phyloP scores from a whole-genome alignment of 2,329 filamentous ascomycete genomes.

The Claviceps sorghi region DNA sequence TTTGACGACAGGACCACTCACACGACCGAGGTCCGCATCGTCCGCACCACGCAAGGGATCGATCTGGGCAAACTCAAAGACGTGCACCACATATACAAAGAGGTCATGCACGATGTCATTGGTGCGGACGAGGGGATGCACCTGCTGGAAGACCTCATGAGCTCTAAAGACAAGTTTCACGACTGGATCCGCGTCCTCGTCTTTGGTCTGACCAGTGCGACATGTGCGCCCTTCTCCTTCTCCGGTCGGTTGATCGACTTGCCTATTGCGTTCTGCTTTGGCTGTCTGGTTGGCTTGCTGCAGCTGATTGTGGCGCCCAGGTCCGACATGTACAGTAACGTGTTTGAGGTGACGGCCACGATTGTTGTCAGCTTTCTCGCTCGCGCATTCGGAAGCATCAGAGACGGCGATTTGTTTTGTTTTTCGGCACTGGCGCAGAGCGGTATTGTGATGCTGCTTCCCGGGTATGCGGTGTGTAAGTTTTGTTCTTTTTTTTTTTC shows the following conservation, averaged over 20 bases:
- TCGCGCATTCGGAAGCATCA: slow-evolving; percentile 47
- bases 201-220: slow-evolving; percentile 58
- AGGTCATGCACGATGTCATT: slow-evolving; percentile 46
- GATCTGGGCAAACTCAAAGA: slow-evolving; percentile 48
- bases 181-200: slow-evolving; percentile 42
- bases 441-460: slow-evolving; percentile 50
- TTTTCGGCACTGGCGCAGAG: slow-evolving; percentile 52
- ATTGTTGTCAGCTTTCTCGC: slow-evolving; percentile 49
- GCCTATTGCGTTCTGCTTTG: slow-evolving; percentile 56
- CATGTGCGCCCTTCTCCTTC: slow-evolving; percentile 64
- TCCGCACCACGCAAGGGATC: slow-evolving; percentile 41
- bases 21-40: slow-evolving; percentile 52
- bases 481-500: slow-evolving; percentile 3
- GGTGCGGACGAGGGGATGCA: slow-evolving; percentile 42
- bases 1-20: slow-evolving; percentile 59
- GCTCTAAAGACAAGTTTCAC: slow-evolving; percentile 39
- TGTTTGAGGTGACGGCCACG: slow-evolving; percentile 49
- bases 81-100: slow-evolving; percentile 48
- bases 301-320: slow-evolving; percentile 55
- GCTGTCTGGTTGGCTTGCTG: slow-evolving; percentile 53
- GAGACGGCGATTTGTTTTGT: slow-evolving; percentile 37
- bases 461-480: slow-evolving; percentile 46
- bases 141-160: slow-evolving; percentile 38
- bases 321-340: slow-evolving; percentile 53
- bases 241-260: slow-evolving; percentile 56